A percentile compares a stretch with the other conserved stretches of the same genome.
phyloP scores from a whole-genome alignment of 2,329 filamentous ascomycete species.

The Diplodia intermedia region DNA sequence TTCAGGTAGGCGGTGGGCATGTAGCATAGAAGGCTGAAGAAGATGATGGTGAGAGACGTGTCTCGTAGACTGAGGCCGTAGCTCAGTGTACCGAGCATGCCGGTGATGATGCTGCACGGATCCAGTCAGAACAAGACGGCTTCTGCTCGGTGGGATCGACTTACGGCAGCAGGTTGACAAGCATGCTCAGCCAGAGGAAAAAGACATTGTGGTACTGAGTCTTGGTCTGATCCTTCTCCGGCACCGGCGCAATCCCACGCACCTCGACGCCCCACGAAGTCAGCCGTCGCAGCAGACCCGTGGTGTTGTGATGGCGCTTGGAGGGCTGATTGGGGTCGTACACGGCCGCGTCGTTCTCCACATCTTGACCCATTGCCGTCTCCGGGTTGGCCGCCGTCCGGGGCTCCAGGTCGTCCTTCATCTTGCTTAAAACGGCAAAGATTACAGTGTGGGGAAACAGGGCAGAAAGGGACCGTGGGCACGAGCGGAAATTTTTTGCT shows the following conservation, averaged over 20 bases:
- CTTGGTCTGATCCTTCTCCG: slow-evolving; percentile 60
- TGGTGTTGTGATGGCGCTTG: background rate
- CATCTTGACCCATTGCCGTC: background rate
- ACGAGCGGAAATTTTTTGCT: background rate
- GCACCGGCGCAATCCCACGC: slow-evolving; percentile 63
- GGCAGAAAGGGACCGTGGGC: background rate
- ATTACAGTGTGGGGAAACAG: background rate
- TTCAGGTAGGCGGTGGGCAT: slow-evolving; percentile 63
- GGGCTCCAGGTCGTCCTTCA: background rate
- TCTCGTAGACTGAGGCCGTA: slow-evolving; percentile 65
- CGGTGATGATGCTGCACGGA: slow-evolving; percentile 62
- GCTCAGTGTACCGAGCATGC: slow-evolving; percentile 65
- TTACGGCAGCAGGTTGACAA: slow-evolving; percentile 65
- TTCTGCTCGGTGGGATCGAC: slow-evolving; percentile 36
- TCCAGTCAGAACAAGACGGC: slow-evolving; percentile 37
- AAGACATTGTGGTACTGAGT: slow-evolving; percentile 64
- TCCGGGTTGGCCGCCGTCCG: background rate
- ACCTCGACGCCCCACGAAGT: slow-evolving; percentile 40
- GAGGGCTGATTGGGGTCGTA: background rate
- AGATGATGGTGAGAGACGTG: slow-evolving; percentile 65
- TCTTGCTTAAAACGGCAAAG: slow-evolving; percentile 1
- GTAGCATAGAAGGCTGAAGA: slow-evolving; percentile 66
- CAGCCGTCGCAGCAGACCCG: slow-evolving; percentile 3
- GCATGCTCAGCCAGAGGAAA: slow-evolving; percentile 66
- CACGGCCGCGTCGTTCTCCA: background rate